Base-by-base conservation (phyloP, 2,329 filamentous ascomycete species). In the Fonsecaea pugnacius region DNA sequence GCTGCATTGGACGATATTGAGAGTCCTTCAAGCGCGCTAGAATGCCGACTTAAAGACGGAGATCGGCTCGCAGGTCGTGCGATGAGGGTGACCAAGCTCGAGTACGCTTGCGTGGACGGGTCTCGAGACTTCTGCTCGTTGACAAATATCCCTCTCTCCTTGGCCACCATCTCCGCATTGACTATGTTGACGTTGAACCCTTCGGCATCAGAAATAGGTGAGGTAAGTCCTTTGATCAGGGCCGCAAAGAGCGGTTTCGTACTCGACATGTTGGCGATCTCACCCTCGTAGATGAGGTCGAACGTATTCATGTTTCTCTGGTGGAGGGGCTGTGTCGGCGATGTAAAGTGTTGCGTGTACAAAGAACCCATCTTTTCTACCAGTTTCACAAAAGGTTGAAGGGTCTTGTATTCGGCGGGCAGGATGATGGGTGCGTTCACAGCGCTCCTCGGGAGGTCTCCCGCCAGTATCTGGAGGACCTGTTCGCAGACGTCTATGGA, bases 401-500 rank as follows among this genome's bases (percentile, higher is more conserved):
- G 80, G 65, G 89, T 91, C 67, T 87, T 83, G 73, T 91, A 92
- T 76, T 94, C 91, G 67, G 92, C 90, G 0, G 90, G 90, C 16
- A 93, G 80, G 67, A 94, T 94, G 60, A 94, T 84, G 4, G 91
- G 91, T 0, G 90, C 91, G 69, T 95, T 94, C 73, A 94, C 91
- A 4, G 91, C 90, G 21, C 84, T 87, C 1, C 89, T 90, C 0
- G 91, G 91, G 1, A 93, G 81, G 0, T 89, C 88, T 2, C 91
- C 91, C 0, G 82, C 81, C 2, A 95, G 80, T 48, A 94, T 91
- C 63, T 88, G 84, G 0, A 90, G 82, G 12, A 93, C 89, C 76
- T 95, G 91, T 36, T 89, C 88, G 75, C 91, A 94, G 8, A 94
- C 91, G 70, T 94, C 91, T 67, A 93, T 85, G 1, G 89, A 91